A percentile compares a stretch with the other conserved stretches of the same genome.
phyloP scores from a whole-genome alignment of 164 flowering plant genomes.

The Chimonanthus praecox region DNA sequence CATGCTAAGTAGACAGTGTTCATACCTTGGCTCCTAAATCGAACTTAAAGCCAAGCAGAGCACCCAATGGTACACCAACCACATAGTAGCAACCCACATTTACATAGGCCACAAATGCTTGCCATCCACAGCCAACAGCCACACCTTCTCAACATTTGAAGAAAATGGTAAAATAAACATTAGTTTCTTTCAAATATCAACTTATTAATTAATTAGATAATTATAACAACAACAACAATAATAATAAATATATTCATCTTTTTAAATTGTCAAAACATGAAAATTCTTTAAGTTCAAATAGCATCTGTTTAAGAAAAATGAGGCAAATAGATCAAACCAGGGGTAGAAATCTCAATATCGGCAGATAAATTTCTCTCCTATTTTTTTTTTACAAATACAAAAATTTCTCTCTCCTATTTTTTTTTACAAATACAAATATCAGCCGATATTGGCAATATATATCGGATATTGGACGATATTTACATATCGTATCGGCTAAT shows the following conservation, averaged over 20 bases:
- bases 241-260: neutral
- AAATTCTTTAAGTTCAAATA: neutral
- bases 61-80: constrained; percentile 56
- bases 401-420: too few species aligned
- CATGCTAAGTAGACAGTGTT: neutral
- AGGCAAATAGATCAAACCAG: neutral
- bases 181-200: neutral
- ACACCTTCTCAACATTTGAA: constrained; percentile 26
- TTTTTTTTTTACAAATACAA: too few species aligned
- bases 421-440: too few species aligned
- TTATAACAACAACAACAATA: neutral
- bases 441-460: too few species aligned
- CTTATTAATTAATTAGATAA: neutral
- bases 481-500: too few species aligned
- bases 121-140: constrained; percentile 51
- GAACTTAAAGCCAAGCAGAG: constrained; percentile 48
- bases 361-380: too few species aligned
- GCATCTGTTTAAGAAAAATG: neutral
- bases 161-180: neutral
- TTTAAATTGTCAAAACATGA: too few species aligned
- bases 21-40: constrained; percentile 57
- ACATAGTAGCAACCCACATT: constrained; percentile 58
- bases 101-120: constrained; percentile 43
- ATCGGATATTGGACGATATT: too few species aligned
- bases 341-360: too few species aligned